phyloP scores from a whole-genome alignment of 139 green algal genomes.

The Limnomonas spitsbergensis region DNA sequence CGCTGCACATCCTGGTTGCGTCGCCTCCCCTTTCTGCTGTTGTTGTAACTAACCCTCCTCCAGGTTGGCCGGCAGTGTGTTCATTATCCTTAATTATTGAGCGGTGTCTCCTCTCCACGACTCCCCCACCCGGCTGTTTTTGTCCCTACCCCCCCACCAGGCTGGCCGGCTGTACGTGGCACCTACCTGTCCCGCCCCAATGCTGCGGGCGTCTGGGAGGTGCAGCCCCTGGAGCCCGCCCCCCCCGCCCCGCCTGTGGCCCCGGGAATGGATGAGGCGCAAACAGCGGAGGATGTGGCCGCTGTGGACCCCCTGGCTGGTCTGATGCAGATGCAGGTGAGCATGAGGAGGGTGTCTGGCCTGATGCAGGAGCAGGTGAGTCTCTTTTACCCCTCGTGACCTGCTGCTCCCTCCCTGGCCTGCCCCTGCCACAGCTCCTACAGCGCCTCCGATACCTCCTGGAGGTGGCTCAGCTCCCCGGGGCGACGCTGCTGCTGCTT shows the following conservation, averaged over 20 bases:
- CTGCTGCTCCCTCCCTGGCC: too few species aligned
- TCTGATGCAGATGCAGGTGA: conserved; percentile 58
- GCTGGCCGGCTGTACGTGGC: conserved; percentile 11
- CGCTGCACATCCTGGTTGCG: background rate
- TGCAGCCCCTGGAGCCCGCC: background rate
- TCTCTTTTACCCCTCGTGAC: too few species aligned
- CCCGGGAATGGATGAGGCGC: conserved; percentile 19
- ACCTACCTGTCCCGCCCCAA: conserved; percentile 1
- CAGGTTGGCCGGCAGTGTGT: background rate
- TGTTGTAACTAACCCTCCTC: background rate
- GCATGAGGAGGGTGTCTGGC: background rate
- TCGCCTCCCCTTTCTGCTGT: background rate
- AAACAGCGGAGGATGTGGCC: conserved; percentile 53
- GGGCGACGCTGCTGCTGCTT: conserved; percentile 36
- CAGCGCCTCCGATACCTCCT: conserved; percentile 31
- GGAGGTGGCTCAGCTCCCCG: background rate
- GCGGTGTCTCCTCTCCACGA: too few species aligned
- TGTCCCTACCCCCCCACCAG: too few species aligned
- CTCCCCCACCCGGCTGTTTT: too few species aligned
- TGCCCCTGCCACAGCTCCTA: too few species aligned
- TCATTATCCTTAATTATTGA: too few species aligned
- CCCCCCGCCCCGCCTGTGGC: background rate
- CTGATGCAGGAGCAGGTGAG: background rate
- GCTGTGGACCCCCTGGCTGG: conserved; percentile 57
- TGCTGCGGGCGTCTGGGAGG: conserved; percentile 4